phyloP scores from a whole-genome alignment of 2,329 filamentous ascomycete genomes.

The Penicillium hordei region DNA sequence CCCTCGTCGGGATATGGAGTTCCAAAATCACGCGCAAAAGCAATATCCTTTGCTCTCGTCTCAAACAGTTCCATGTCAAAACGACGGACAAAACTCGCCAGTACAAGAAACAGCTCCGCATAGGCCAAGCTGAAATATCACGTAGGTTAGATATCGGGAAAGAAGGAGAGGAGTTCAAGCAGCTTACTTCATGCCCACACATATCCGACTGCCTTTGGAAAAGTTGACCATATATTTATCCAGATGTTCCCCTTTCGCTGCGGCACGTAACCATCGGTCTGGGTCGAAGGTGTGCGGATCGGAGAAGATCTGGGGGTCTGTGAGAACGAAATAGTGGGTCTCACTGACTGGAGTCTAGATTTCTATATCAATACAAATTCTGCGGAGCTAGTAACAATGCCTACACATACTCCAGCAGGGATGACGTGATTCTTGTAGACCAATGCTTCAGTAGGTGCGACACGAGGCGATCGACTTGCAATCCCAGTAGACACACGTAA shows the following conservation, averaged over 20 bases:
- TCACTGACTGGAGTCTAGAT: conserved; percentile 23
- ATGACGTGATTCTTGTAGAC: conserved; percentile 34
- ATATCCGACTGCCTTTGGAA: conserved; percentile 26
- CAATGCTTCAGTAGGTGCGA: conserved; percentile 27
- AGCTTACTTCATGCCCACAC: conserved; percentile 29
- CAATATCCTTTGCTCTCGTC: conserved; percentile 11
- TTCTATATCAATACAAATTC: not conserved
- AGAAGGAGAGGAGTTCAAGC: not conserved
- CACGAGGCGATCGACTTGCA: conserved; percentile 29
- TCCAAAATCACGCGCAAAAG: conserved; percentile 19
- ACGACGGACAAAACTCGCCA: conserved; percentile 14
- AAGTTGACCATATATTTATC: conserved; percentile 28
- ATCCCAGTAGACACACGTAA: conserved; percentile 46
- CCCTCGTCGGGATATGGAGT: conserved; percentile 16
- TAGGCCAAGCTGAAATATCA: conserved; percentile 17
- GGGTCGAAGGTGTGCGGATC: conserved; percentile 27
- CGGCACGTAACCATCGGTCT: conserved; percentile 27
- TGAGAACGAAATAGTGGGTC: conserved; percentile 22
- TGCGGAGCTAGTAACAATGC: not conserved
- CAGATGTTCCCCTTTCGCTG: conserved; percentile 18
- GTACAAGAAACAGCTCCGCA: conserved; percentile 16
- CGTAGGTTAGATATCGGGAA: not conserved
- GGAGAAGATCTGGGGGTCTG: conserved; percentile 25
- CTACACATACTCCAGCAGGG: conserved; percentile 28
- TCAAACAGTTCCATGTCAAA: conserved; percentile 19